Base-by-base conservation (phyloP, 1,139 yeast species). In the Zygoascus hellenicus region DNA sequence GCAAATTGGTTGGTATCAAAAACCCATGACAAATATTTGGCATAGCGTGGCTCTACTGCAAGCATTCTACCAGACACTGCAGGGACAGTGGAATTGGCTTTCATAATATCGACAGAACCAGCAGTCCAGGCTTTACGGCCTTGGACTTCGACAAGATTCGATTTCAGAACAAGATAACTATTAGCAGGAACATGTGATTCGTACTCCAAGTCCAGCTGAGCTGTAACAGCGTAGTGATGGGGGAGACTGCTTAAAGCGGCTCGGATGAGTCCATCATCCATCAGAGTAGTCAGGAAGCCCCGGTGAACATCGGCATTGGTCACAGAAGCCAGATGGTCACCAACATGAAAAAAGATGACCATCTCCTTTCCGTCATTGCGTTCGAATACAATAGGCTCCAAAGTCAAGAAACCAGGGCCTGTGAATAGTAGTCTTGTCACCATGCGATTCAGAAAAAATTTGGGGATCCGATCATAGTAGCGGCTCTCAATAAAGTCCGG, bases 221-320 rank as follows among this genome's bases (percentile, higher is more conserved):
- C 98, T 1, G 98, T 92, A 13, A 92, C 96, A 11, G 97, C 98
- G 41, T 54, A 58, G 48, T 80, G 77, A 48, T 81, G 79, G 0
- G 98, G 97, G n/a, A 92, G 70, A 28, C 75, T 67, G 4, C 90
- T 80, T 61, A 89, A 90, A 15, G 96, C 97, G 59, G 95, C 84
- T 38, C 81, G 74, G 56, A 96, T 87, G 43, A 92, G 70, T 0
- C 87, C 84, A 62, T 92, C 98, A 65, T 92, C 98, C 49, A 92
- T 61, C 28, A 92, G 68, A 1, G 96, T 83, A 1, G 96, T 78
- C 2, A 90, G 68, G 2, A 90, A 73, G 1, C 98, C 98, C 55
- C 90, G 89, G 60, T 92, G 97, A 46, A 79, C 77, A 15, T 48
- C 48, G 10, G 80, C 71, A 26, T 39, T 38, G 32, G 37, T 39